Percentiles rank a stretch among this genome's conserved stretches.
Conservation (phyloP, 805 yeast species). For the Cephaloascus fragrans region DNA sequence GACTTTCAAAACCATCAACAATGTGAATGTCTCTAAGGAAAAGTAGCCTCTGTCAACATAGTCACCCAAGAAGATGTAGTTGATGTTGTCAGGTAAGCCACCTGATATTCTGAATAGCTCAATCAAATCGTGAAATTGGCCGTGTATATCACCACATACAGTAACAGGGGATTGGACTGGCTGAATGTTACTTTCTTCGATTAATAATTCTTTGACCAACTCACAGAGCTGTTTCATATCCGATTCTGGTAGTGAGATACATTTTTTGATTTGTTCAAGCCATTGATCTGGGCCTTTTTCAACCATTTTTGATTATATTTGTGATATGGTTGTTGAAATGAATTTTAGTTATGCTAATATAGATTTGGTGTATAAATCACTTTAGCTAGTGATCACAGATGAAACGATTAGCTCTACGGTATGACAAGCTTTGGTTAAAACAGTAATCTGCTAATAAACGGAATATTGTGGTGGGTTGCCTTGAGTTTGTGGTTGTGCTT, state of each 20-base stretch:
- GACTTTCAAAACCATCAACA: slow-evolving; percentile 88
- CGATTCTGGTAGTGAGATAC: slow-evolving; percentile 78
- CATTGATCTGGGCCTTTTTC: slow-evolving; percentile 92
- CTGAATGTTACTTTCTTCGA: slow-evolving; percentile 94
- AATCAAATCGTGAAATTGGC: slow-evolving; percentile 90
- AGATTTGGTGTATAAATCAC: not conserved
- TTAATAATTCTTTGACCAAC: slow-evolving; percentile 82
- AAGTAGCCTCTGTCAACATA: slow-evolving; percentile 98
- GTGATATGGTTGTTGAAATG: not conserved
- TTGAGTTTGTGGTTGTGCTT: too few relatives aligned
- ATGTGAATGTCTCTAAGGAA: slow-evolving; percentile 85
- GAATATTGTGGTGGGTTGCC: too few relatives aligned
- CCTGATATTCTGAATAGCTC: slow-evolving; percentile 88
- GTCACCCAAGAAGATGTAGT: slow-evolving; percentile 84
- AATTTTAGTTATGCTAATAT: not conserved
- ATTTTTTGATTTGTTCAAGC: slow-evolving; percentile 88
- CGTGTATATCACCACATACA: slow-evolving; percentile 96
- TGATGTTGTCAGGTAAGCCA: slow-evolving; percentile 76
- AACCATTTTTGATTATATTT: slow-evolving; percentile 37
- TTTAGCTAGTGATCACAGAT: too few relatives aligned
- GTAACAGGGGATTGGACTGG: slow-evolving; percentile 92
- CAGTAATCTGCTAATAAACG: too few relatives aligned
- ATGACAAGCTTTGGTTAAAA: not conserved
- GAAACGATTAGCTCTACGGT: too few relatives aligned
- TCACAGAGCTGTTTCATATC: slow-evolving; percentile 97